Evolutionary conservation across 345 rosid species (phyloP).

Genomic region (Euphorbia peplus): DNA sequence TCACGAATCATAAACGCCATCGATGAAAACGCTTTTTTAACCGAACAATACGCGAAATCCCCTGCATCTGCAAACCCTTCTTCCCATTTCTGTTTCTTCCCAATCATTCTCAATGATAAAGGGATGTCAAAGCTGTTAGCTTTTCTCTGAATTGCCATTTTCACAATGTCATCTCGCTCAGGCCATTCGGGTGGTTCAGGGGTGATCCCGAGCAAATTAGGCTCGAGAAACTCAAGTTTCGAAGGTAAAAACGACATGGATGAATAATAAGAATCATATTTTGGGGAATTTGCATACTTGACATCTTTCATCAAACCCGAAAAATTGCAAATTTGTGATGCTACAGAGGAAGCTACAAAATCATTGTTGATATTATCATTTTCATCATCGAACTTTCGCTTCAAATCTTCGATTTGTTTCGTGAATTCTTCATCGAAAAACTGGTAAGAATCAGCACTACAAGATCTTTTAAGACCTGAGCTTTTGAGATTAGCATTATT

Average conservation of each 20-base stretch:
- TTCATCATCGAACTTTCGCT: constrained; percentile 9
- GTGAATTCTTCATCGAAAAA: constrained; percentile 21
- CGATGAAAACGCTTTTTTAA: constrained; percentile 67
- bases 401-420: constrained; percentile 11
- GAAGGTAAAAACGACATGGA: constrained; percentile 26
- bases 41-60: constrained; percentile 48
- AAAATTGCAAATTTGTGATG: constrained; percentile 4
- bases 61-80: constrained; percentile 39
- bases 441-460: constrained; percentile 18
- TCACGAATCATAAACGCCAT: constrained; percentile 62
- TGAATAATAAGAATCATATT: background rate
- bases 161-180: constrained; percentile 32
- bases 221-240: constrained; percentile 35
- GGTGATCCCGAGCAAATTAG: constrained; percentile 36
- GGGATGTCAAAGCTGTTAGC: constrained; percentile 63
- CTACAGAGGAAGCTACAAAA: constrained; percentile 7
- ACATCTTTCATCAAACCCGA: background rate
- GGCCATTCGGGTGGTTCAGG: constrained; percentile 48
- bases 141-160: constrained; percentile 41
- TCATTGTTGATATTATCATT: constrained; percentile 3
- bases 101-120: constrained; percentile 55
- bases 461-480: constrained; percentile 14
- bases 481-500: constrained; percentile 14
- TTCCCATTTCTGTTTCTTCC: constrained; percentile 53
- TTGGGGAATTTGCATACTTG: constrained; percentile 1